A percentile compares a stretch with the other conserved stretches of the same genome.
These are phyloP conservation scores for Pseudogymnoascus sp. DNA, from an alignment of 2,329 filamentous ascomycete genomes.

Conservation along the genomic window DNA sequence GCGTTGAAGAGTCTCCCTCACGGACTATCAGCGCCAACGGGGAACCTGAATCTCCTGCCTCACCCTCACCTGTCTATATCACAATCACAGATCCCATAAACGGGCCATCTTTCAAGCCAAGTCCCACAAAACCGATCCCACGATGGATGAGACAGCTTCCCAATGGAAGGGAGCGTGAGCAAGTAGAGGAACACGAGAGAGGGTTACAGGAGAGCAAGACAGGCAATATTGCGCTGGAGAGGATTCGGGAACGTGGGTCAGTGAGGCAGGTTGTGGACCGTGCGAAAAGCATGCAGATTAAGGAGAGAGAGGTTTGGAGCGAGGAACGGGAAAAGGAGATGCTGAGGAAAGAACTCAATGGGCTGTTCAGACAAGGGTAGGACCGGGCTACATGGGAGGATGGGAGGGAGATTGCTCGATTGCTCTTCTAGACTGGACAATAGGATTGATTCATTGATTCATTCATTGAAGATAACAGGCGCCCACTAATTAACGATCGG, in stretches of 20 bases:
- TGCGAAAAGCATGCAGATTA: not conserved
- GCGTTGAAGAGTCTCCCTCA: not conserved
- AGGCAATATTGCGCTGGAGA: not conserved
- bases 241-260: not conserved
- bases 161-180: not conserved
- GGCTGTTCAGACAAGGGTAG: not conserved
- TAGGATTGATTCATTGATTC: not conserved
- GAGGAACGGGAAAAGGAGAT: not conserved
- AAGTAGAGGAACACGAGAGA: not conserved
- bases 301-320: not conserved
- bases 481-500: not conserved
- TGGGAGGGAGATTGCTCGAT: not conserved
- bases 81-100: conserved; percentile 43
- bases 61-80: conserved; percentile 37
- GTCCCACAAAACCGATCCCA: conserved; percentile 45
- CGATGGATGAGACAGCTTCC: conserved; percentile 28
- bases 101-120: conserved; percentile 39
- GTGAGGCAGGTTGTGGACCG: not conserved
- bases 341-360: conserved; percentile 3
- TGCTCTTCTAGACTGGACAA: not conserved
- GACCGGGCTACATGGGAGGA: not conserved
- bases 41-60: not conserved
- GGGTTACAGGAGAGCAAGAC: not conserved
- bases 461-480: conserved; percentile 5
- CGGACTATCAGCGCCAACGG: not conserved